Conservation (phyloP, 1,139 yeast species). For the Spathaspora jeffriesii region DNA sequence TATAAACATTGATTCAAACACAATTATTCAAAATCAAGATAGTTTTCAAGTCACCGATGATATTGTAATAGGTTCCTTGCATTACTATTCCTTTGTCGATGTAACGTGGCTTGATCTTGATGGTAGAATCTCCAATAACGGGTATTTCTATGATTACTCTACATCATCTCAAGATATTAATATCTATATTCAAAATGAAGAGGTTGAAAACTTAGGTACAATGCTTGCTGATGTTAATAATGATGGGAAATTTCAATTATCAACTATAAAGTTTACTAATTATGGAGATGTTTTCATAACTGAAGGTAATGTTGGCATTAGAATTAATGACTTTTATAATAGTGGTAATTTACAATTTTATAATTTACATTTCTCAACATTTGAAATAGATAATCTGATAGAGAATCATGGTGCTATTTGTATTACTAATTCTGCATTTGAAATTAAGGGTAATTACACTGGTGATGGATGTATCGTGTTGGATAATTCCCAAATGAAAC, state of each 20-base stretch:
- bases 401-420: not conserved
- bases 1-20: not conserved
- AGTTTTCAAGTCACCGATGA: not conserved
- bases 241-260: not conserved
- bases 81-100: not conserved
- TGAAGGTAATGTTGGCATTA: not conserved
- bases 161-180: not conserved
- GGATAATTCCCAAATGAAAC: not conserved
- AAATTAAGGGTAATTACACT: not conserved
- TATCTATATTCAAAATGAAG: not conserved
- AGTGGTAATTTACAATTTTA: not conserved
- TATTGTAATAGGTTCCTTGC: not conserved
- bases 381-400: too few species aligned
- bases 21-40: not conserved
- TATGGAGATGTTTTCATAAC: conserved; percentile 1
- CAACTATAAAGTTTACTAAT: not conserved
- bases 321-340: not conserved
- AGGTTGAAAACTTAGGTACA: not conserved
- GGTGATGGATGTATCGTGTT: conserved; percentile 2
- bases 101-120: not conserved
- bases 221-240: not conserved
- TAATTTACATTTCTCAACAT: too few species aligned
- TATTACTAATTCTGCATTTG: not conserved
- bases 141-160: not conserved
- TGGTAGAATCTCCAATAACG: not conserved